Evolutionary conservation across 1,284 basidiomycete genomes (phyloP).

Genomic region (Leccinum subspadiceum): DNA sequence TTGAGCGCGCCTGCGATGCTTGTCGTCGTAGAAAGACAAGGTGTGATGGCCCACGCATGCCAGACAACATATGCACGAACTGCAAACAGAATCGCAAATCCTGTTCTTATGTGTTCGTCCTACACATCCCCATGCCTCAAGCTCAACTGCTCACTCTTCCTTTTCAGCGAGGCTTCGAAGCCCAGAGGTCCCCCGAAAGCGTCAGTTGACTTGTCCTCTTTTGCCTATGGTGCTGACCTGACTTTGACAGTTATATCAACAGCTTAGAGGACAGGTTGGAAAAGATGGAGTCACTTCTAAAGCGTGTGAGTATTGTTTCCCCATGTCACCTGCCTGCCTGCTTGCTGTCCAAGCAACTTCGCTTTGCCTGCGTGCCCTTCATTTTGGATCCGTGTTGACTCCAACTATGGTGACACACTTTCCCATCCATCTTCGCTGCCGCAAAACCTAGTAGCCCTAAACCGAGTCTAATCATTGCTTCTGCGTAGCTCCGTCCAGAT

Average conservation of each 20-base stretch:
- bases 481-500: conserved; percentile 62
- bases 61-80: conserved; percentile 66
- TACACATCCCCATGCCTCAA: background rate
- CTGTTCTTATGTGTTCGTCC: conserved; percentile 72
- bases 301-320: conserved; percentile 47
- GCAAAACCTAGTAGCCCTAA: background rate
- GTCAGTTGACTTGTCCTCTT: conserved; percentile 39
- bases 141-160: background rate
- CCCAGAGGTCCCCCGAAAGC: conserved; percentile 85
- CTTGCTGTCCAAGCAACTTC: background rate
- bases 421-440: conserved; percentile 1
- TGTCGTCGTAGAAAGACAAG: conserved; percentile 67
- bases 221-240: background rate
- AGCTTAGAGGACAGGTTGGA: conserved; percentile 75
- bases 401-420: background rate
- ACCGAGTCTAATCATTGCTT: conserved; percentile 13
- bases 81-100: conserved; percentile 62
- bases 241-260: conserved; percentile 61
- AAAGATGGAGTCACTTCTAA: conserved; percentile 66
- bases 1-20: conserved; percentile 70
- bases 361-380: background rate
- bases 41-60: conserved; percentile 66
- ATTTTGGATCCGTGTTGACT: background rate
- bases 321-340: background rate
- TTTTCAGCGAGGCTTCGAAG: conserved; percentile 66